Conservation (phyloP, 2,329 filamentous ascomycete species). For the Aspergillus thermomutatus region DNA sequence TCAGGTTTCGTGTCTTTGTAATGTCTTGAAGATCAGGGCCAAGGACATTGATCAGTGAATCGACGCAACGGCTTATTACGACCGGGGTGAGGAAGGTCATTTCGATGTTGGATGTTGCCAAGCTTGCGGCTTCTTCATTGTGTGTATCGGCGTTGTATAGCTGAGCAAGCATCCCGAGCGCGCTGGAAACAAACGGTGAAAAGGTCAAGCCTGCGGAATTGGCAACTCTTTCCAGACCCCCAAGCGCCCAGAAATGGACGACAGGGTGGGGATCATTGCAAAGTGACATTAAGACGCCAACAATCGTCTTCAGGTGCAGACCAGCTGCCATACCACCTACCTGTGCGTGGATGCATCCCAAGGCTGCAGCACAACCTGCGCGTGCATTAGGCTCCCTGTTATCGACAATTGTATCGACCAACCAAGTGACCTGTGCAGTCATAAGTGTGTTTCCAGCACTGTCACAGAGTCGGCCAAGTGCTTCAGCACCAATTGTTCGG, state of each 20-base stretch:
- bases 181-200: slow-evolving; percentile 82
- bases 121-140: slow-evolving; percentile 74
- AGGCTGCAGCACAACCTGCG: slow-evolving; percentile 88
- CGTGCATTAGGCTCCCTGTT: slow-evolving; percentile 91
- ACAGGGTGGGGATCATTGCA: slow-evolving; percentile 92
- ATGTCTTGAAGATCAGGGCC: slow-evolving; percentile 94
- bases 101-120: slow-evolving; percentile 86
- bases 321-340: slow-evolving; percentile 97
- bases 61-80: slow-evolving; percentile 81
- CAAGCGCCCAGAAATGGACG: slow-evolving; percentile 94
- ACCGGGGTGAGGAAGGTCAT: slow-evolving; percentile 77
- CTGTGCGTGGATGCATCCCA: slow-evolving; percentile 91
- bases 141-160: slow-evolving; percentile 90
- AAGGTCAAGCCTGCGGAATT: slow-evolving; percentile 93
- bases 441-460: slow-evolving; percentile 85
- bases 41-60: slow-evolving; percentile 94
- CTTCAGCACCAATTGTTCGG: slow-evolving; percentile 78
- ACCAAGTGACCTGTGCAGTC: slow-evolving; percentile 80
- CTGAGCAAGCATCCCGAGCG: slow-evolving; percentile 89
- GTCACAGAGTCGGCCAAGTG: slow-evolving; percentile 80
- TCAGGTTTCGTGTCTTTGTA: slow-evolving; percentile 84
- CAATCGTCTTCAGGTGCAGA: slow-evolving; percentile 92
- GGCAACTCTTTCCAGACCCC: slow-evolving; percentile 79
- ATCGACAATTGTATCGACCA: slow-evolving; percentile 89
- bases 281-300: slow-evolving; percentile 97